Evolutionary conservation across 345 rosid species (phyloP).

Genomic region (Dipteronia sinensis): DNA sequence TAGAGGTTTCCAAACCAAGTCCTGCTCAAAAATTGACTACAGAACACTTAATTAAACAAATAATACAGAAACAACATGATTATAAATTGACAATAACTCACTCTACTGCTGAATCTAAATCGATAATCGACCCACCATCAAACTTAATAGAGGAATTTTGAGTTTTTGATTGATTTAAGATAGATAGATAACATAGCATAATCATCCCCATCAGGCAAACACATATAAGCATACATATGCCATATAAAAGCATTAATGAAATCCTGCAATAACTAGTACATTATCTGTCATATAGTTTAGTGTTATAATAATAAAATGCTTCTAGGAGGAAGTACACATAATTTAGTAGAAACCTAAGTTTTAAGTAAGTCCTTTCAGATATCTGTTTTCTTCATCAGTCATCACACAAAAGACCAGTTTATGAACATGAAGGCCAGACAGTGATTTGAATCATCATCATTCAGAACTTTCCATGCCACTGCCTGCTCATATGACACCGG

Average conservation of each 20-base stretch:
- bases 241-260: constrained; percentile 14
- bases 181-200: neutral
- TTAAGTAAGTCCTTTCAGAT: constrained; percentile 9
- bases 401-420: constrained; percentile 89
- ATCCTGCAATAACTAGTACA: constrained; percentile 17
- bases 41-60: too few relatives aligned
- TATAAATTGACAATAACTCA: neutral
- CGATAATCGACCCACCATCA: neutral
- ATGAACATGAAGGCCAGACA: constrained; percentile 82
- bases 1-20: neutral
- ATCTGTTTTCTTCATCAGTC: constrained; percentile 30
- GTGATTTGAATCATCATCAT: constrained; percentile 72
- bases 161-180: neutral
- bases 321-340: constrained; percentile 14
- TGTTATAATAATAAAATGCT: neutral
- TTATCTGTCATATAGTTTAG: constrained; percentile 13
- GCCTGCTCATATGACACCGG: constrained; percentile 80
- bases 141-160: neutral
- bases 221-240: neutral
- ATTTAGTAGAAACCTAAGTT: constrained; percentile 19
- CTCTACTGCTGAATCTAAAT: neutral
- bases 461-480: constrained; percentile 83
- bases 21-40: neutral
- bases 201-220: constrained; percentile 10
- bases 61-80: neutral